Base-by-base conservation (phyloP, 768 basidiomycete species). In the Macrolepiota dolichaula region DNA sequence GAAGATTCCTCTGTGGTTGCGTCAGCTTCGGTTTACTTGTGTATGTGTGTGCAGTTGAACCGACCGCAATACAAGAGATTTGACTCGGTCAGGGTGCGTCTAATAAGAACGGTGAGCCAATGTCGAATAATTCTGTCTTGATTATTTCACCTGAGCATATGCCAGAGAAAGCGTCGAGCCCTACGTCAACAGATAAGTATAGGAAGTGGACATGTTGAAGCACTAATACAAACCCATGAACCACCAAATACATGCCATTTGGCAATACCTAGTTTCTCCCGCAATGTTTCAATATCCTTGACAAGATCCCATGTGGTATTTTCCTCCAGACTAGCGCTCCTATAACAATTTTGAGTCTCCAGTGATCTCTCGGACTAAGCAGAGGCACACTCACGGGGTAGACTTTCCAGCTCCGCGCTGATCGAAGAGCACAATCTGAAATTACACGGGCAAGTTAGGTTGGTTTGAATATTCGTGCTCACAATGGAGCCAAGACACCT, bases 201-300 rank as follows among this genome's bases (percentile, higher is more conserved):
- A 25, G 24, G 13, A 11, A 46, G 52, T 0, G 42, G 17, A 32
- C 4, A 53, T 7, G 9, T 7, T n/a, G 10, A 44, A 59, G 55
- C 44, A 5, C 25, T 13, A 19, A 29, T n/a, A 70, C 77, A 53
- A 65, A 89, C 91, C 94, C 95, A 96, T 52, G 89, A 92, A 9
- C 95, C 95, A 29, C 96, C 96, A 69, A 98, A 97, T 27, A 97
- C 92, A 59, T 96, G 87, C 95, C 94, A 97, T 69, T 86, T 92
- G 19, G 92, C 87, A 59, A 98, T 81, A 44, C 75, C 75, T 15
- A 98, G 81, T 61, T 89, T 82, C 69, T 88, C 79, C 59, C 96
- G 82, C 25, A 96, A 75, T 67, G 78, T 88, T 71, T 98, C 96
- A 10, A 94, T 85, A 69, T 98, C 96, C 64, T 84, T 89, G 25